phyloP scores from a whole-genome alignment of 495 filamentous ascomycete genomes.

The Xylona heveae region DNA sequence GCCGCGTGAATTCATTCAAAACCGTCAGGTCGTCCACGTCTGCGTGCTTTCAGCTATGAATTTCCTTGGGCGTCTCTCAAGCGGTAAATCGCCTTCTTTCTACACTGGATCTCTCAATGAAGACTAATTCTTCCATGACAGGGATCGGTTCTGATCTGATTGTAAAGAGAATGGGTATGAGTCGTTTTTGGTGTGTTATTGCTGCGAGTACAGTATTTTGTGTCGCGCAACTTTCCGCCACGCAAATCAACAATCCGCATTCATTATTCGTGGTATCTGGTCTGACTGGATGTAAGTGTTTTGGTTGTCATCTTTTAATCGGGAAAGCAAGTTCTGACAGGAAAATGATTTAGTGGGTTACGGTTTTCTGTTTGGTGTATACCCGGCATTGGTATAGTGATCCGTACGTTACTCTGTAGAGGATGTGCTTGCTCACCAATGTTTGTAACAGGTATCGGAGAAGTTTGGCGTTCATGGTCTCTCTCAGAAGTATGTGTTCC shows the following conservation, averaged over 20 bases:
- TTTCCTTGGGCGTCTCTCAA: slow-evolving; percentile 60
- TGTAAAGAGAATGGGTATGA: slow-evolving; percentile 55
- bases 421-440: not conserved
- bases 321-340: not conserved
- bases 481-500: slow-evolving; percentile 34
- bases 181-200: slow-evolving; percentile 76
- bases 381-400: slow-evolving; percentile 56
- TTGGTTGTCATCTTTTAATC: not conserved
- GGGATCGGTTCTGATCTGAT: slow-evolving; percentile 82
- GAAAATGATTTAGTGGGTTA: slow-evolving; percentile 35
- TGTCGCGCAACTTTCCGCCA: slow-evolving; percentile 56
- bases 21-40: slow-evolving; percentile 78
- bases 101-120: not conserved
- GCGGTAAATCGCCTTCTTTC: slow-evolving; percentile 26
- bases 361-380: slow-evolving; percentile 87
- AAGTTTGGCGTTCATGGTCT: slow-evolving; percentile 81
- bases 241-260: slow-evolving; percentile 63
- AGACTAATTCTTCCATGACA: slow-evolving; percentile 10
- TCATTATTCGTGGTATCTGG: slow-evolving; percentile 55
- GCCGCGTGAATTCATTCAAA: slow-evolving; percentile 49
- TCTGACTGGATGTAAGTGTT: slow-evolving; percentile 37
- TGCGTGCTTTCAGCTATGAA: slow-evolving; percentile 74
- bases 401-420: slow-evolving; percentile 3
- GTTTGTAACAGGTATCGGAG: slow-evolving; percentile 26
- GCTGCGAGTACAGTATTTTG: slow-evolving; percentile 59